Conservation (phyloP, 2,329 filamentous ascomycete genomes). For the Raffaelea arxii region DNA sequence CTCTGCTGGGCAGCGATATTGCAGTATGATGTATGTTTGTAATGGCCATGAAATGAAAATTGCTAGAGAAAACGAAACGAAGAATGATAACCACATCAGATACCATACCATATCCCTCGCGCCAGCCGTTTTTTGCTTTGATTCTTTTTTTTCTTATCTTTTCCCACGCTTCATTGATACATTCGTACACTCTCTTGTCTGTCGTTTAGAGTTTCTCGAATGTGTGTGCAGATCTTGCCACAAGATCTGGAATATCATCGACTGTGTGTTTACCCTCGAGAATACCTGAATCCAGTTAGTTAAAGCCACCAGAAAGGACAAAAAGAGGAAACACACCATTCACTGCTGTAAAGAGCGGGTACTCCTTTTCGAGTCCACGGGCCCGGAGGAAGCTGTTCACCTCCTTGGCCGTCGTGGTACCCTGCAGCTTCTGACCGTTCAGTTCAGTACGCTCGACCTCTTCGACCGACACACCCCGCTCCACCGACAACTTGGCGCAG, state of each 20-base stretch:
- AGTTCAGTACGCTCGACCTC: slow-evolving; percentile 85
- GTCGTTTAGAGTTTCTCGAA: background rate
- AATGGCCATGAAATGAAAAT: too few species aligned
- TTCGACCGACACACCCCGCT: slow-evolving; percentile 68
- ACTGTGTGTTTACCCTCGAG: slow-evolving; percentile 66
- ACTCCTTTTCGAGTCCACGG: slow-evolving; percentile 68
- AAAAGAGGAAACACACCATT: slow-evolving; percentile 31
- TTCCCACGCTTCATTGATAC: background rate
- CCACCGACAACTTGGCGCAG: slow-evolving; percentile 80
- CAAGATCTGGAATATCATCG: slow-evolving; percentile 68
- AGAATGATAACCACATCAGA: too few species aligned
- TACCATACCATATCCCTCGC: too few species aligned
- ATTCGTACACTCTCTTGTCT: background rate
- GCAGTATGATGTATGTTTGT: too few species aligned
- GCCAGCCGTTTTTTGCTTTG: background rate
- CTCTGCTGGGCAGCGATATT: background rate
- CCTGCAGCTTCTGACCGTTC: slow-evolving; percentile 95
- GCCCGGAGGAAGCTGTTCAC: slow-evolving; percentile 82
- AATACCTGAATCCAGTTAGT: slow-evolving; percentile 36
- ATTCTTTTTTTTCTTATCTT: background rate
- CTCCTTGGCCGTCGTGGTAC: slow-evolving; percentile 83
- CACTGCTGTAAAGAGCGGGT: slow-evolving; percentile 87
- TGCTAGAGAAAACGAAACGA: too few species aligned
- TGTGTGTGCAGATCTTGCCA: slow-evolving; percentile 21
- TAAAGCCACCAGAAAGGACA: background rate